Evolutionary conservation across 108 stramenopile species (phyloP).

Genomic region (Cylindrotheca fusiformis): DNA sequence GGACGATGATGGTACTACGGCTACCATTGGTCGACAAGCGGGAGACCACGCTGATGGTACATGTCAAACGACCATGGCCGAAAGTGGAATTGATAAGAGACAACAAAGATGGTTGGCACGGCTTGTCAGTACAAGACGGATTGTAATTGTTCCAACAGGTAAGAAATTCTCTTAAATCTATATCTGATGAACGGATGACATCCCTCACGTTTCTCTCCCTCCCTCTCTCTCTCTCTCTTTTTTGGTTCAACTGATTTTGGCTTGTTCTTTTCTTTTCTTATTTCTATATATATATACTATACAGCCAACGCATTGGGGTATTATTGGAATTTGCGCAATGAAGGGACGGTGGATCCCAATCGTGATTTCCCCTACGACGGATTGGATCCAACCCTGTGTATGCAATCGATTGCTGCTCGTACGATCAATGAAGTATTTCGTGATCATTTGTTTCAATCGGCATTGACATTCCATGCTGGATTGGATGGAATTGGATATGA

Average conservation of each 20-base stretch:
- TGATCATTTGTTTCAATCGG: constrained; percentile 83
- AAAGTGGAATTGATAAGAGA: constrained; percentile 42
- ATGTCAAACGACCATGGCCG: constrained; percentile 40
- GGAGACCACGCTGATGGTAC: constrained; percentile 15
- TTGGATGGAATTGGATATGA: constrained; percentile 77
- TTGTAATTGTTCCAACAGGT: constrained; percentile 68
- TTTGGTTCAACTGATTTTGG: background rate
- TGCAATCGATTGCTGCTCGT: constrained; percentile 83
- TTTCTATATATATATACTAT: background rate
- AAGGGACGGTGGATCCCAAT: constrained; percentile 37
- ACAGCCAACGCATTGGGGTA: constrained; percentile 78
- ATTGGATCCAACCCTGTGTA: constrained; percentile 42
- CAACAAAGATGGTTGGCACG: constrained; percentile 72
- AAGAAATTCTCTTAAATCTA: too few species aligned
- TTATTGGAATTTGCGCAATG: constrained; percentile 22
- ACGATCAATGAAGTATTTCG: constrained; percentile 90
- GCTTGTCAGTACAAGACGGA: constrained; percentile 73
- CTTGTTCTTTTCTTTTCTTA: constrained; percentile 3
- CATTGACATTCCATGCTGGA: constrained; percentile 91
- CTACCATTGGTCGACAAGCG: background rate
- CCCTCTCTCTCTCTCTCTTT: background rate
- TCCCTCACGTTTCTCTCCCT: too few species aligned
- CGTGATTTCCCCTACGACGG: constrained; percentile 46
- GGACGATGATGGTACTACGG: constrained; percentile 12
- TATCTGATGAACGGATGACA: too few species aligned